Conservation (phyloP, 2,329 filamentous ascomycete genomes). For the Aspergillus sp. region DNA sequence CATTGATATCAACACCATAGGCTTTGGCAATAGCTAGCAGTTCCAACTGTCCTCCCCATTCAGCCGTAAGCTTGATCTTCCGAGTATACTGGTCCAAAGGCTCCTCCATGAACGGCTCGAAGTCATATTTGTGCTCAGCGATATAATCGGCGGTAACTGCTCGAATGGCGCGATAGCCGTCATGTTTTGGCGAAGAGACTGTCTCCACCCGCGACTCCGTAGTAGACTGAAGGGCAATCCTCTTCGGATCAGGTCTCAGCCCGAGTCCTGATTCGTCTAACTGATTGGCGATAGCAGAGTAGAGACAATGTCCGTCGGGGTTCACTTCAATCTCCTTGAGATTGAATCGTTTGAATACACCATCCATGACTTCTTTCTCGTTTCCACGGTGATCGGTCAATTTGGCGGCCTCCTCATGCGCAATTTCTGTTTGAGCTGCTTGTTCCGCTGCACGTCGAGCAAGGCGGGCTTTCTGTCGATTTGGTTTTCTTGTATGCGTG, state of each 20-base stretch:
- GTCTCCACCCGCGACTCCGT: slow-evolving; percentile 27
- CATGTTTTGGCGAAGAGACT: slow-evolving; percentile 30
- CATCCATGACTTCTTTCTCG: slow-evolving; percentile 65
- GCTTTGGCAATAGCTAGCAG: slow-evolving; percentile 73
- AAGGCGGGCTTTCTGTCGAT: slow-evolving; percentile 83
- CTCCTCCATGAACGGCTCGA: slow-evolving; percentile 80
- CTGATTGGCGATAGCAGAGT: slow-evolving; percentile 85
- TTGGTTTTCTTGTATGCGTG: slow-evolving; percentile 61
- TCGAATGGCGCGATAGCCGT: slow-evolving; percentile 61
- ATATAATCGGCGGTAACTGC: slow-evolving; percentile 73
- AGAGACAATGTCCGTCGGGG: slow-evolving; percentile 92
- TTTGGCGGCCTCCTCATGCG: slow-evolving; percentile 65
- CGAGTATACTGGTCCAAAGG: slow-evolving; percentile 63
- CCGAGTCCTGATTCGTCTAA: slow-evolving; percentile 47
- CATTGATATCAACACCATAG: slow-evolving; percentile 73
- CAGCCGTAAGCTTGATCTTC: slow-evolving; percentile 77
- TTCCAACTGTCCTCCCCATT: slow-evolving; percentile 95
- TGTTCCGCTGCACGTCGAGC: slow-evolving; percentile 83
- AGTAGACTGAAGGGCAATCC: slow-evolving; percentile 25
- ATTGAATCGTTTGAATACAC: slow-evolving; percentile 55
- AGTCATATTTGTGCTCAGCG: slow-evolving; percentile 65
- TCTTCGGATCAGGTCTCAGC: slow-evolving; percentile 30
- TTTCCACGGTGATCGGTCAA: slow-evolving; percentile 66
- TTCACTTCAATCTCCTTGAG: slow-evolving; percentile 72
- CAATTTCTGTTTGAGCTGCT: slow-evolving; percentile 60